Base-by-base conservation (phyloP, 208 protist species). In the Leishmania tropica region DNA sequence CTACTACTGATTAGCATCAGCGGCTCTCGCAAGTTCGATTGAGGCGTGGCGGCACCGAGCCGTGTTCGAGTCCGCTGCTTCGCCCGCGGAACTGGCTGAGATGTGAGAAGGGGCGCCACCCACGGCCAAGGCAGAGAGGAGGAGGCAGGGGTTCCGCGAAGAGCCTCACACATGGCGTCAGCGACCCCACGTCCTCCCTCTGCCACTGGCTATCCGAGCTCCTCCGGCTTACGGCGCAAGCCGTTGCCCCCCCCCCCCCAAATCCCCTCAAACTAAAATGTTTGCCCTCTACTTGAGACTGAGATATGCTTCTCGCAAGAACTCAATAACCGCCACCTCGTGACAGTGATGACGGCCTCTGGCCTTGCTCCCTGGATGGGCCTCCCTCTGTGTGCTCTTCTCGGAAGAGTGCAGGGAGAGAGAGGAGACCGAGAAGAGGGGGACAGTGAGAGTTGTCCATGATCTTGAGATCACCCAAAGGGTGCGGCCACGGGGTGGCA, bases 21-120 rank as follows among this genome's bases (percentile, higher is more conserved):
- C 28, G 31, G 62, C 28, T 88, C 81, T 88, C 62, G 81, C 76
- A 73, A 83, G 76, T 68, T 79, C 76, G 81, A 86, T 80, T 83
- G 81, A 88, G 78, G 54, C 77, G 68, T 72, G 48, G 51, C 81
- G 81, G 85, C 78, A 85, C 42, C 60, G 65, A 87, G 58, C 35
- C 8, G 71, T 74, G 45, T 75, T 83, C 80, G 72, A 76, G 76
- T 76, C 79, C 84, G 75, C 82, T 83, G 81, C 82, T 75, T 86
- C 82, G 83, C 85, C 75, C 75, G 80, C 85, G 78, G 80, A 68
- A 8, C 58, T 68, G 4, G 31, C 62, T 21, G 31, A 68, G 28
- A 21, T 8, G 31, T 21, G 28, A 5, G 10, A 67, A 40, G 13
- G 31, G 31, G 62, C 15, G 3, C 31, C 7, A 37, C 62, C n/a